phyloP scores from a whole-genome alignment of 208 protist species.

The Wallacemonas rigidus region DNA sequence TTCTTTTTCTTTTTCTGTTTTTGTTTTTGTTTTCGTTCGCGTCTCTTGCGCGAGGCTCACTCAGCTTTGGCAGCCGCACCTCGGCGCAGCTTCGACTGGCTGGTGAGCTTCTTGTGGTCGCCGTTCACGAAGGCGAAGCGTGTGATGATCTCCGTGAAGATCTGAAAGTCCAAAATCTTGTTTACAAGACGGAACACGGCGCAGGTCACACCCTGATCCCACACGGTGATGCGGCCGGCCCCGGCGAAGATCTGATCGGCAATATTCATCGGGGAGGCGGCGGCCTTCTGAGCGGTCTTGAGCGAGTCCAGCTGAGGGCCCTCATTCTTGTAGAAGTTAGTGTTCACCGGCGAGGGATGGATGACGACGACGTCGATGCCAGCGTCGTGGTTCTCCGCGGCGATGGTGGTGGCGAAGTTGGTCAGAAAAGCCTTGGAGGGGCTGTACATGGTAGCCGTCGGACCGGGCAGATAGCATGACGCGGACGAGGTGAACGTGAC shows the following conservation, averaged over 20 bases:
- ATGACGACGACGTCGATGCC: conserved; percentile 90
- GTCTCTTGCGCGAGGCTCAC: conserved; percentile 8
- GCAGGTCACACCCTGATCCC: conserved; percentile 81
- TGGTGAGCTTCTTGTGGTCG: conserved; percentile 64
- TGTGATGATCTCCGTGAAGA: conserved; percentile 80
- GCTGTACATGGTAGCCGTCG: conserved; percentile 90
- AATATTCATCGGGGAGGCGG: conserved; percentile 73
- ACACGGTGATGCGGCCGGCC: conserved; percentile 80
- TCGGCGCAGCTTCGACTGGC: conserved; percentile 51
- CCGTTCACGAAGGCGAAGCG: conserved; percentile 75
- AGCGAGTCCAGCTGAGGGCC: conserved; percentile 76
- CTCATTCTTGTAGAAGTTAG: conserved; percentile 91
- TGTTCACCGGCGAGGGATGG: conserved; percentile 87
- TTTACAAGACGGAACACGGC: conserved; percentile 72
- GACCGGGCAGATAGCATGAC: conserved; percentile 79
- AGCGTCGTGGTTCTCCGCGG: conserved; percentile 75
- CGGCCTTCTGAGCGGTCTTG: conserved; percentile 71
- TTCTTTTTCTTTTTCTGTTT: conserved; percentile 13
- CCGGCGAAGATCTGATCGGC: conserved; percentile 84
- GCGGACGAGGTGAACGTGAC: conserved; percentile 92
- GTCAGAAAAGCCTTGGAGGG: conserved; percentile 92
- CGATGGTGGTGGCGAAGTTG: conserved; percentile 82
- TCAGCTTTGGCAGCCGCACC: conserved; percentile 1
- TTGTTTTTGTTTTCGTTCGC: conserved; percentile 6
- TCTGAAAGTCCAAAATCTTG: conserved; percentile 86